Base-by-base conservation (phyloP, 257 asterid species). In the Pogostemon cablin region DNA sequence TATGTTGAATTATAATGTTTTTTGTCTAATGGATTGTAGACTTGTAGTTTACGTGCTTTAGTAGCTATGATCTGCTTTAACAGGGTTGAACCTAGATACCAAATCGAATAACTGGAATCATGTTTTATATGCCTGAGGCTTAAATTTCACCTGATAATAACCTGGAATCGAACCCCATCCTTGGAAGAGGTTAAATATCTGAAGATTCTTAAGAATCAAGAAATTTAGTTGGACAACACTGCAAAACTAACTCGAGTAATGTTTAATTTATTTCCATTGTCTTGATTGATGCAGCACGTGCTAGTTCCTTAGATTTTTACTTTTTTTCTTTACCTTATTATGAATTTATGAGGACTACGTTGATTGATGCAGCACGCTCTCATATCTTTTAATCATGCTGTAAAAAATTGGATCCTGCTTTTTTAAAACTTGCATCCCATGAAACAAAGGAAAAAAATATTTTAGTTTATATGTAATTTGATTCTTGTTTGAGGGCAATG, bases 211-310 rank as follows among this genome's bases (percentile, higher is more conserved):
- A 15, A 25, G 47, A 59, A 9, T 58, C 41, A 25, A 42, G 41
- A 59, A 20, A 65, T 72, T 60, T 50, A 44, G 54, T 34, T 63
- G 63, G 64, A 70, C 47, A 62, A 65, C 47, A 65, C 20, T 67
- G 50, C 42, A 5, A 32, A 69, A 55, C n/a, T 71, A 38, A 11
- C 17, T 39, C 17, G 4, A 59, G 35, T 52, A 7, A 34, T 62
- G 59, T 48, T 65, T 72, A 25, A 32, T 59, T 69, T 55, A 25
- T 68, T 62, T 37, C 53, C 40, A 38, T 43, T 72, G 5, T 59
- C 50, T 20, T 47, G 38, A 42, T 52, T 74, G 38, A 35, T 37
- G 61, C 65, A 52, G 63, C 70, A 10, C 60, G 56, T 9, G 46
- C 52, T 52, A 44, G 56, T 60, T 48, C 63, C 37, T 68, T 9